Percentiles rank a stretch among this genome's conserved stretches.
Conservation (phyloP, 441 rosid species). For the Aleurites moluccanus region DNA sequence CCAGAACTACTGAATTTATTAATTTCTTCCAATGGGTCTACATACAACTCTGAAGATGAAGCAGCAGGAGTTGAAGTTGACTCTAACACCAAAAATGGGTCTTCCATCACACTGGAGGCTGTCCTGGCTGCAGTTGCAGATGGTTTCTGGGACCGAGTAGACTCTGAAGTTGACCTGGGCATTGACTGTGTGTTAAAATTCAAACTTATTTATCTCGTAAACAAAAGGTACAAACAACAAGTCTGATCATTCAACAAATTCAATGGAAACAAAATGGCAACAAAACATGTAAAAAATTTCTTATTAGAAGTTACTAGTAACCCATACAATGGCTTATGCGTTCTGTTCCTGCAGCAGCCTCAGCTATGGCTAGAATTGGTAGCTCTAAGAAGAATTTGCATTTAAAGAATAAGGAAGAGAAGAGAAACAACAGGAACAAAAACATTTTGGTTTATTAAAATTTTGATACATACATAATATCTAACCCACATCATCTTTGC, state of each 20-base stretch:
- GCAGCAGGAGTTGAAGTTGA: constrained; percentile 49
- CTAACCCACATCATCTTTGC: neutral
- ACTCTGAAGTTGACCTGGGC: constrained; percentile 61
- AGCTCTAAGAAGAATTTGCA: constrained; percentile 12
- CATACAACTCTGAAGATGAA: constrained; percentile 48
- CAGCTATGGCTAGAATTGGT: neutral
- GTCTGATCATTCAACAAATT: neutral
- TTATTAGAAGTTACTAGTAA: constrained; percentile 2
- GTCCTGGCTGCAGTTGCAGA: constrained; percentile 39
- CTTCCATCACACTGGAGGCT: constrained; percentile 49
- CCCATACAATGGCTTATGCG: neutral
- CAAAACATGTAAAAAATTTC: constrained; percentile 1
- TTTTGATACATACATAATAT: neutral
- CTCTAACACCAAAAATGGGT: constrained; percentile 68
- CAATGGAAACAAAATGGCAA: neutral
- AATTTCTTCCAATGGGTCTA: constrained; percentile 61
- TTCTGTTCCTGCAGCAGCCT: constrained; percentile 9
- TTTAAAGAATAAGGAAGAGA: neutral
- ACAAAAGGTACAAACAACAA: constrained; percentile 4
- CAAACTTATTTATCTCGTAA: constrained; percentile 10
- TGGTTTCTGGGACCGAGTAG: constrained; percentile 48
- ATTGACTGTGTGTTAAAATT: constrained; percentile 23
- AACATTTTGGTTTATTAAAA: neutral
- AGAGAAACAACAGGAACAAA: neutral
- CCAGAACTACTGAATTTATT: constrained; percentile 49